Evolutionary conservation across 306 rosid genomes (phyloP), one percentile per base, ranked within the genome.

Genomic region (Bauhinia variegata): DNA sequence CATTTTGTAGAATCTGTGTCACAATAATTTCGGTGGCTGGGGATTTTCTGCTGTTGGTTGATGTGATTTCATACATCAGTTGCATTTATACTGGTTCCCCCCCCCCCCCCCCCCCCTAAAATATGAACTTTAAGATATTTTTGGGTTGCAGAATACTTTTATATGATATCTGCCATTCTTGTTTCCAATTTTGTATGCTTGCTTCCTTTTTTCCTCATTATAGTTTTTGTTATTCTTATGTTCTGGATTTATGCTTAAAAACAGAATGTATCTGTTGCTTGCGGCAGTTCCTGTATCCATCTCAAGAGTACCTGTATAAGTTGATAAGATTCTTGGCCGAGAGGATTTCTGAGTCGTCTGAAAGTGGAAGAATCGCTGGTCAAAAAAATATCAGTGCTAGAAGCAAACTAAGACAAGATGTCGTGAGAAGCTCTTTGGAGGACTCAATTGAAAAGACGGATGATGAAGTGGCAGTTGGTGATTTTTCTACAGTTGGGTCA

Each of bases 241-340:
- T 73, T 79, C 34, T 79, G 83, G 62, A 70, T 63, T 73, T 70
- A 71, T 80, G 71, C 85, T 86, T 62, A 70, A 75, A 73, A 75
- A 81, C 78, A 73, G 64, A 78, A 55, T 82, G 70, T 75, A 78
- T 81, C 63, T 82, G 79, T 82, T 83, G 79, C 83, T 84, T 87
- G 79, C 71, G 65, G 82, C 91, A 79, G 84, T 82, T 89, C 78
- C 77, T 85, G 82, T 64, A 87, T 86, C 88, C 88, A 63, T 87
- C 88, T 65, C 86, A 87, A 80, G 90, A 78, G 80, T 86, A 78
- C 76, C 70, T 74, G 42, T 31, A 75, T 44, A 82, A 80, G 74
- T 71, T 89, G 77, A 76, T 78, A 41, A 74, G 81, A 61, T 75
- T 82, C 70, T 65, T 83, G 82, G 84, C 73, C 44, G 84, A 84